phyloP scores from a whole-genome alignment of 139 green algal genomes.

The Medakamo hakoo region DNA sequence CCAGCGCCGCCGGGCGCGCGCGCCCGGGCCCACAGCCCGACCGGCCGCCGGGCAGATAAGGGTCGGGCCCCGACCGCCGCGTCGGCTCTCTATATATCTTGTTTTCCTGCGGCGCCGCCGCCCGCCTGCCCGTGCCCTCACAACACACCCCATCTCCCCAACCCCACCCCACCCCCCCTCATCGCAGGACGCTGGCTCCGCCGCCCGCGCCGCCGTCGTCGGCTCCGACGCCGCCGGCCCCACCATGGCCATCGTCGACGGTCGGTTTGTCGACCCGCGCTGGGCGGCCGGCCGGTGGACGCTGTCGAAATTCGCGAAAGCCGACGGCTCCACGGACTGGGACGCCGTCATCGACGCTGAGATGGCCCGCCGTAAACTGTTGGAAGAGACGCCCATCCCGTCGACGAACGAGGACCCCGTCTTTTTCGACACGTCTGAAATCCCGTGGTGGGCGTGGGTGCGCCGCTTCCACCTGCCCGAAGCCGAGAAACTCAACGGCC shows the following conservation, averaged over 20 bases:
- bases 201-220: too few species aligned
- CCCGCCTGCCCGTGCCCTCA: too few species aligned
- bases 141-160: too few species aligned
- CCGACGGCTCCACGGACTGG: slow-evolving; percentile 48
- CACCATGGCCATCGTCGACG: slow-evolving; percentile 37
- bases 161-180: too few species aligned
- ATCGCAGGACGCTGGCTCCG: neutral
- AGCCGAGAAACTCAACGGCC: slow-evolving; percentile 88
- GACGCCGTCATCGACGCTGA: slow-evolving; percentile 74
- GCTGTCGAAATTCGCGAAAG: slow-evolving; percentile 31
- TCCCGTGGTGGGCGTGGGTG: slow-evolving; percentile 91
- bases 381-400: slow-evolving; percentile 65
- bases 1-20: too few species aligned
- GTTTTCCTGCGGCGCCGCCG: too few species aligned
- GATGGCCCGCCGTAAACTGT: slow-evolving; percentile 66
- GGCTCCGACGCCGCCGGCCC: too few species aligned
- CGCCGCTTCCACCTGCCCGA: slow-evolving; percentile 85
- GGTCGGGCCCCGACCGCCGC: too few species aligned
- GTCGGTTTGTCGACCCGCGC: slow-evolving; percentile 63
- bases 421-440: slow-evolving; percentile 77
- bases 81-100: too few species aligned
- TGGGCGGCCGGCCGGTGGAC: slow-evolving; percentile 68
- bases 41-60: too few species aligned
- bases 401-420: slow-evolving; percentile 77
- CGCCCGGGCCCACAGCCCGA: too few species aligned